phyloP scores from a whole-genome alignment of 2,329 filamentous ascomycete species.

The Penicillium sp. region DNA sequence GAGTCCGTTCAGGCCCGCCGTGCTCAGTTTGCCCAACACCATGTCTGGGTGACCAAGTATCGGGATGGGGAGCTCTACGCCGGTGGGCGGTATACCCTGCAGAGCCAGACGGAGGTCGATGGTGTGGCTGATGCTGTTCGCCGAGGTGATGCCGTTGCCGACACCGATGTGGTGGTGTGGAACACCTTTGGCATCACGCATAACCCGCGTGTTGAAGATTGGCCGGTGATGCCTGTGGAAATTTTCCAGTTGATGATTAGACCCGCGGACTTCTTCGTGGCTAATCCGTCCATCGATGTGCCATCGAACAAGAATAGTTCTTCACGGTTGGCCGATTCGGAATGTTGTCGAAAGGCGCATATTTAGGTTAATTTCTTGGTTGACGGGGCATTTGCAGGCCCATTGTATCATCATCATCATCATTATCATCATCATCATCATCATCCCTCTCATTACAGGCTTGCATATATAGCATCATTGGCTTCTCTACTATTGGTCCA shows the following conservation, averaged over 20 bases:
- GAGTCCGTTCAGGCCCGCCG: constrained; percentile 58
- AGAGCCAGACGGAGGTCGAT: constrained; percentile 51
- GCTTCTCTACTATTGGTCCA: too few species aligned
- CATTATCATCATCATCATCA: not conserved
- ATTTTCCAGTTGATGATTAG: constrained; percentile 51
- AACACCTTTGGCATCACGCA: constrained; percentile 54
- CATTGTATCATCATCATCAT: not conserved
- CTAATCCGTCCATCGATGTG: constrained; percentile 61
- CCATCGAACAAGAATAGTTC: constrained; percentile 49
- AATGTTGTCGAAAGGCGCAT: constrained; percentile 43
- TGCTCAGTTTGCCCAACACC: constrained; percentile 62
- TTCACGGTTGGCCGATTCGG: constrained; percentile 39
- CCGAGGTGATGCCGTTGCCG: constrained; percentile 41
- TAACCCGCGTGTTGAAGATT: constrained; percentile 53
- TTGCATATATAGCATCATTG: not conserved
- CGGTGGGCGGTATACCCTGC: constrained; percentile 62
- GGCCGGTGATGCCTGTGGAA: constrained; percentile 53
- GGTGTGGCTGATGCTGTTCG: constrained; percentile 44
- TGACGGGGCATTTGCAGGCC: not conserved
- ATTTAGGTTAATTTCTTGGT: constrained; percentile 26
- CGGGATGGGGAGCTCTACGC: constrained; percentile 60
- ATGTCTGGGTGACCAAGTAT: constrained; percentile 62
- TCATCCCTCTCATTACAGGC: not conserved
- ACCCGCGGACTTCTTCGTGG: constrained; percentile 61
- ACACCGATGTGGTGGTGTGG: constrained; percentile 54